Base-by-base conservation (phyloP, 176 grass and related monocot genomes). In the Zoysia japonica region DNA sequence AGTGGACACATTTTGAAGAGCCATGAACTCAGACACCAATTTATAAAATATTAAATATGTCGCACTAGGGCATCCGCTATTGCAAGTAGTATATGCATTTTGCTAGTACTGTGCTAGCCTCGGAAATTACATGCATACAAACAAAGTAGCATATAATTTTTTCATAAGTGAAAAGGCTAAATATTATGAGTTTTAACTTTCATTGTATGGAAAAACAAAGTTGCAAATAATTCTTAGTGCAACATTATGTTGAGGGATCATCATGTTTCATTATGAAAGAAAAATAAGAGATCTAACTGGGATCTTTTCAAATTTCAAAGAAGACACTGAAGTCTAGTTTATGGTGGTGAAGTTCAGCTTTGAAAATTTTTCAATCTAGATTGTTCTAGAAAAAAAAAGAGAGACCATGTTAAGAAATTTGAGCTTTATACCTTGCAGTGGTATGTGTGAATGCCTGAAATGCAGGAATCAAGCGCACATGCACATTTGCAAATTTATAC, bases 31-130 rank as follows among this genome's bases (percentile, higher is more conserved):
- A 16, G 44, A 72, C 3, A 20, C 59, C 64, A 1, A 56, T 70
- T 12, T 76, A 39, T 74, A 88, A 61, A 74, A 73, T 38, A 51
- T 61, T 14, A 68, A 48, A 55, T 68, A 45, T 61, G 17, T 57
- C 66, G 77, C 28, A 72, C 43, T 70, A n/a, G 11, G 0, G 43
- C 19, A 74, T 49, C 3, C 11, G 3, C 37, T 45, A 5, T 61
- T 65, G 52, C 2, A 50, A 50, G n/a, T 28, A 28, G 28, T 28
- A 51, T n/a, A 70, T 44, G 0, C 0, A 6, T 67, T 17, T 11
- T 57, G 20, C 20, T 55, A 53, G 11, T 54, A 37, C 6, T 44
- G n/a, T 35, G 17, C 16, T 42, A 82, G 12, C 19, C 19, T 64
- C 2, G 5, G 40, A 61, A 15, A 63, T 50, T 51, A 7, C 64